A percentile compares a stretch with the other conserved stretches of the same genome.
Evolutionary conservation across 768 basidiomycete species (phyloP).

Genomic region (Boletus tylopilopsis): DNA sequence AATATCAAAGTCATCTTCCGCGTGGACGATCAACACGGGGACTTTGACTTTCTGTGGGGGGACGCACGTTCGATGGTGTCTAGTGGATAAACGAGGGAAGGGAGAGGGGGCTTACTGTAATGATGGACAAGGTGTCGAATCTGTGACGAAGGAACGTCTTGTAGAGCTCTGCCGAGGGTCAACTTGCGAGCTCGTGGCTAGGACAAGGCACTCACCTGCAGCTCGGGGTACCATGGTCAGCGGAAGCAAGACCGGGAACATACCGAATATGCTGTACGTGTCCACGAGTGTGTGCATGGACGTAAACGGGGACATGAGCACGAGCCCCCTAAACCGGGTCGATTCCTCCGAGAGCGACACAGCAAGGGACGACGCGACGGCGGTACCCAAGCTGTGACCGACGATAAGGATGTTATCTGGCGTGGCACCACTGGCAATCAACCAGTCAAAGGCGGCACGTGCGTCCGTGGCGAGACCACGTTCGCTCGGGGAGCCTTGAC

Average conservation of each 20-base stretch:
- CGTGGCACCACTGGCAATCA: slow-evolving; percentile 53
- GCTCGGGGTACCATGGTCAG: slow-evolving; percentile 59
- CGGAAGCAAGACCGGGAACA: slow-evolving; percentile 70
- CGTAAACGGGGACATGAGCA: slow-evolving; percentile 56
- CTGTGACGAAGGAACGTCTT: slow-evolving; percentile 50
- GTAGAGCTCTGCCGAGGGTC: slow-evolving; percentile 43
- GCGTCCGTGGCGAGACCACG: slow-evolving; percentile 71
- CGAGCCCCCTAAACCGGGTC: slow-evolving; percentile 42
- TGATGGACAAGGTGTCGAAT: slow-evolving; percentile 60
- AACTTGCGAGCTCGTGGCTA: neutral
- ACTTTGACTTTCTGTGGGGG: slow-evolving; percentile 65
- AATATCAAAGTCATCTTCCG: slow-evolving; percentile 72
- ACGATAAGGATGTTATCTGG: slow-evolving; percentile 64
- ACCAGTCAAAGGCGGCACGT: slow-evolving; percentile 76
- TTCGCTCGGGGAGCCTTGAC: slow-evolving; percentile 74
- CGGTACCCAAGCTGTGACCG: slow-evolving; percentile 90
- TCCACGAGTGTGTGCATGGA: slow-evolving; percentile 58
- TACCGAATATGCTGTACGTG: slow-evolving; percentile 61
- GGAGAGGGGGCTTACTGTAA: slow-evolving; percentile 45
- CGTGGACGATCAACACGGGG: slow-evolving; percentile 70
- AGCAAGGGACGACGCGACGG: slow-evolving; percentile 54
- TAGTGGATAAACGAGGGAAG: neutral
- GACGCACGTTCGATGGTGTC: neutral
- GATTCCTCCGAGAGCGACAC: slow-evolving; percentile 45
- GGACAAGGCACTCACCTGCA: slow-evolving; percentile 48